Evolutionary conservation across 768 basidiomycete genomes (phyloP), one percentile per base, ranked within the genome.

Genomic region (Mycena kentingensis): DNA sequence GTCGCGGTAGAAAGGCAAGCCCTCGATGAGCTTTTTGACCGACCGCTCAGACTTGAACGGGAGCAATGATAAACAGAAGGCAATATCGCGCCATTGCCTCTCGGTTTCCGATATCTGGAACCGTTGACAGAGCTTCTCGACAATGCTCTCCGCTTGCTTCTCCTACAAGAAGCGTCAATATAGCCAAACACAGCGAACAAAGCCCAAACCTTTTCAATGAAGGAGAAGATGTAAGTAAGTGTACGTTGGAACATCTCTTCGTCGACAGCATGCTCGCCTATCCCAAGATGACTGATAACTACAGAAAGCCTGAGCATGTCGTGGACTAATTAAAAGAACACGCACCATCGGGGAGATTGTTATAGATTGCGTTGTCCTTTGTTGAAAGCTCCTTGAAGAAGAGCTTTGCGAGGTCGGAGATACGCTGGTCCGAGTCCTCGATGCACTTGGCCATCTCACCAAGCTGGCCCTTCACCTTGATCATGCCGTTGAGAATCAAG

Each of bases 391-490:
- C 95, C 19, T 84, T 89, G 77, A 99, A 99, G 83, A 99, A 99
- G 44, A 99, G 67, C 70, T 94, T 96, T n/a, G 97, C 96, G 32
- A 99, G 78, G 63, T 98, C 96, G 16, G 90, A 83, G 53, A 99
- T 88, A 13, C 96, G 73, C 39, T 77, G 77, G 51, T 98, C 96
- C 21, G 81, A 77, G 68, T 98, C 96, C 72, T 98, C 94, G 6
- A 98, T 72, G 66, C 97, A 98, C 70, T 99, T 98, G n/a, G 96
- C 97, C 96, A 99, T 98, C 77, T 99, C 97, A 16, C 97, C 97
- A 6, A 99, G 77, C 67, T 99, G 96, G 2, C 97, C 97, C 72
- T 99, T 98, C 61, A 98, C 95, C 71, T 98, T 99, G 79, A 99
- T 90, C 97, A 98, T 98, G 2, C 96, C 96, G 63, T 98, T 98